Conservation (phyloP, 2,329 filamentous ascomycete species). For the Coniella vitis region DNA sequence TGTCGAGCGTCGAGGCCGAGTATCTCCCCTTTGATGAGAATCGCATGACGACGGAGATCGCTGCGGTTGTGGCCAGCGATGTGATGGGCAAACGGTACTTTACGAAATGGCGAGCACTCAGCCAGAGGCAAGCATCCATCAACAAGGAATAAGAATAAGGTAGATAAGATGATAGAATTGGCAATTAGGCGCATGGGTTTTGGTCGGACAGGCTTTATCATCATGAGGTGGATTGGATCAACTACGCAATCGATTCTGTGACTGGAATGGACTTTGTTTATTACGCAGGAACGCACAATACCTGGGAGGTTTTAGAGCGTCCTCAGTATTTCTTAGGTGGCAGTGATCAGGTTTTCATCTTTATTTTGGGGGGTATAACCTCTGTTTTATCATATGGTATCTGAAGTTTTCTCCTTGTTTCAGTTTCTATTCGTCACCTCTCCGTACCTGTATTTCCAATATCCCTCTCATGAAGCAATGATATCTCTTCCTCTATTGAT, state of each 20-base stretch:
- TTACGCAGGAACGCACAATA: too few species aligned
- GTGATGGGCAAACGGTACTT: constrained; percentile 22
- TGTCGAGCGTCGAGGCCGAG: constrained; percentile 47
- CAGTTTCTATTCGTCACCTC: neutral
- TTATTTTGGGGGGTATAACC: constrained; percentile 19
- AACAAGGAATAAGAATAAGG: too few species aligned
- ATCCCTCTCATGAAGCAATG: constrained; percentile 27
- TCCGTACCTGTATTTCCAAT: too few species aligned
- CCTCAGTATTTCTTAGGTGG: neutral
- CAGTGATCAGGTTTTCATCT: constrained; percentile 7
- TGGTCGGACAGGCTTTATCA: too few species aligned
- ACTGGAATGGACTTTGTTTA: too few species aligned
- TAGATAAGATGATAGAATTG: too few species aligned
- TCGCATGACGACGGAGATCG: constrained; percentile 39
- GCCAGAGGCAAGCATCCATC: neutral
- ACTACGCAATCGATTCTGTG: too few species aligned
- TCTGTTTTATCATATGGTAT: neutral
- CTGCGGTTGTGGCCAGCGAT: constrained; percentile 27
- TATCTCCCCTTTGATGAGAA: constrained; percentile 41
- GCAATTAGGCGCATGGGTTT: too few species aligned
- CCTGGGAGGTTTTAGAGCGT: neutral
- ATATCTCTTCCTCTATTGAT: constrained; percentile 66
- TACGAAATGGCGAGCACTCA: constrained; percentile 22
- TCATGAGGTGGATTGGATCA: too few species aligned
- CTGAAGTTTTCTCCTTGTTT: constrained; percentile 2